phyloP scores from a whole-genome alignment of 208 protist genomes.

The Balamuthia mandrillaris region DNA sequence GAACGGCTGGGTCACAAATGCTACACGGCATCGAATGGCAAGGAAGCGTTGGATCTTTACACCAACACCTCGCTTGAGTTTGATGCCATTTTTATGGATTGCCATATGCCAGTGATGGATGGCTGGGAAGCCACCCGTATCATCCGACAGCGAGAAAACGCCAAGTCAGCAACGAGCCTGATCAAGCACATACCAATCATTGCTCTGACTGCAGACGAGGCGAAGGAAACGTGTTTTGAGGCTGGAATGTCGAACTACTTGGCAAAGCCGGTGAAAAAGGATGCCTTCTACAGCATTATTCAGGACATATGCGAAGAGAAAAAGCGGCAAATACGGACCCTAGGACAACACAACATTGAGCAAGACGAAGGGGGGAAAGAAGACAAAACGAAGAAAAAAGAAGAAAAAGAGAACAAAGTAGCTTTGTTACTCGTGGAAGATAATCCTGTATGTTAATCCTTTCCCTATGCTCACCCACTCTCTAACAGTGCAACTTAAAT shows the following conservation, averaged over 20 bases:
- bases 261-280: slow-evolving; percentile 10
- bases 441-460: no score
- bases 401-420: no score
- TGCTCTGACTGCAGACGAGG: slow-evolving; percentile 8
- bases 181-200: slow-evolving; percentile 12
- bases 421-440: slow-evolving; percentile 16
- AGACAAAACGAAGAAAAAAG: no score
- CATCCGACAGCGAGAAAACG: slow-evolving; percentile 1
- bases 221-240: slow-evolving; percentile 13
- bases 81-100: slow-evolving; percentile 32
- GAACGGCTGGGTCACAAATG: background rate
- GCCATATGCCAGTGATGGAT: slow-evolving; percentile 21
- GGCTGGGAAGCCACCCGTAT: slow-evolving; percentile 29
- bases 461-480: background rate
- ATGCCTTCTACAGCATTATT: slow-evolving; percentile 5
- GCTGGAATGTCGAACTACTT: slow-evolving; percentile 25
- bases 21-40: background rate
- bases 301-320: background rate
- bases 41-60: background rate
- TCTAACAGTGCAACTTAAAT: background rate
- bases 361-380: no score
- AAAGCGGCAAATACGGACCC: no score
- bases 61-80: background rate
- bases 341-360: no score
- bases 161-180: background rate